A percentile compares a stretch with the other conserved stretches of the same genome.
phyloP scores from a whole-genome alignment of 441 rosid genomes.

The Populus trichocarpa region DNA sequence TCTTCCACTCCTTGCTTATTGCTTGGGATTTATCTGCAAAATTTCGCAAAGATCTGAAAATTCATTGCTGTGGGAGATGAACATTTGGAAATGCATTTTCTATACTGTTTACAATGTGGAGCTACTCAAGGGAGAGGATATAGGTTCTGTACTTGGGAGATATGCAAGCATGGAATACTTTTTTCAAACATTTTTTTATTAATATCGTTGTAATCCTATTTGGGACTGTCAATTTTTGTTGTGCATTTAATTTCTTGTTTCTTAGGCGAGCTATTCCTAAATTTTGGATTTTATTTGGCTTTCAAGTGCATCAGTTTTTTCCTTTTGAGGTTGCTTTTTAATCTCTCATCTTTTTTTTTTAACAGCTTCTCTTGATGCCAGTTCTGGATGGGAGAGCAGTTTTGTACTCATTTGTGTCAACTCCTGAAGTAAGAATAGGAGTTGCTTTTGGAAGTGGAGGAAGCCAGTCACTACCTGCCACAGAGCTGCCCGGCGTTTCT shows the following conservation, averaged over 20 bases:
- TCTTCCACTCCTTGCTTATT: too few relatives aligned
- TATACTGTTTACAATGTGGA: neutral
- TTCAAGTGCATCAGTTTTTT: neutral
- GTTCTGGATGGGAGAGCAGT: slow-evolving; percentile 78
- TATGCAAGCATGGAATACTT: neutral
- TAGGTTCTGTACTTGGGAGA: neutral
- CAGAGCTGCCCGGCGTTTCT: slow-evolving; percentile 94
- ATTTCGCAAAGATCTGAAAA: neutral
- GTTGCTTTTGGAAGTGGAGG: slow-evolving; percentile 99
- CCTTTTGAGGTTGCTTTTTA: slow-evolving; percentile 9
- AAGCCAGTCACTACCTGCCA: slow-evolving; percentile 90
- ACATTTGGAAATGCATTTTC: neutral
- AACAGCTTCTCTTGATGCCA: slow-evolving; percentile 84
- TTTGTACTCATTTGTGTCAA: slow-evolving; percentile 73
- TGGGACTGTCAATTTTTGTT: neutral
- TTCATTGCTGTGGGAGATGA: neutral
- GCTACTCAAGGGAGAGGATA: neutral
- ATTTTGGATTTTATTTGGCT: slow-evolving; percentile 1
- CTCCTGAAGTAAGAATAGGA: slow-evolving; percentile 84
- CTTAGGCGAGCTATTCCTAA: neutral
- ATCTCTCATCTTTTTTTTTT: slow-evolving; percentile 10
- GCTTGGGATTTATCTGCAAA: neutral
- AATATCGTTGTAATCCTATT: too few relatives aligned
- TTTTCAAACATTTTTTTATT: too few relatives aligned
- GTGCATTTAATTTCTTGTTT: neutral